Conservation (phyloP, 208 protist species). For the Acanthamoeba royreba region DNA sequence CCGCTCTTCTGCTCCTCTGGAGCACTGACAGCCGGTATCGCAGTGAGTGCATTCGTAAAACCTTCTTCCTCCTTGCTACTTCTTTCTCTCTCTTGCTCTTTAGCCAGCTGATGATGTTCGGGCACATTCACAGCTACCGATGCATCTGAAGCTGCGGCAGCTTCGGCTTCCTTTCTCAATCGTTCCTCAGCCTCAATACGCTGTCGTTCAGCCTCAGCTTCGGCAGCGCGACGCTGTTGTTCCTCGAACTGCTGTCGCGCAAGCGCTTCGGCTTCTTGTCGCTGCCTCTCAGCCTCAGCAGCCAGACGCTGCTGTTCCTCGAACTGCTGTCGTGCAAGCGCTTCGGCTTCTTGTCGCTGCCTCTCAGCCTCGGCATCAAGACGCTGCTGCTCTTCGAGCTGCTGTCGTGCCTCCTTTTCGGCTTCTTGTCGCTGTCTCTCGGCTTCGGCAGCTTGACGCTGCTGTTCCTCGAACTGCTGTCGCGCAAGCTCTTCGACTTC, state of each 20-base stretch:
- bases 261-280: background rate
- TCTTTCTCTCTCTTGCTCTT: background rate
- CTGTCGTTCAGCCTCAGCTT: background rate
- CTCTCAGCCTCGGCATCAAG: background rate
- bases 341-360: background rate
- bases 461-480: background rate
- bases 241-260: no score
- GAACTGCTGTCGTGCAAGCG: background rate
- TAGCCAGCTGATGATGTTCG: background rate
- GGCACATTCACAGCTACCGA: background rate
- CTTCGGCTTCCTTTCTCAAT: background rate
- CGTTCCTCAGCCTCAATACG: no score
- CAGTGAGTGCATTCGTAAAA: background rate
- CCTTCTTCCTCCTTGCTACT: background rate
- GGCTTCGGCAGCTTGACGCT: background rate
- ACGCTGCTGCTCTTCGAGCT: background rate
- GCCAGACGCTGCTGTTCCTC: background rate
- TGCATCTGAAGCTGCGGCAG: background rate
- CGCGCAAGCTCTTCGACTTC: background rate
- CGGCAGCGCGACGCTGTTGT: background rate
- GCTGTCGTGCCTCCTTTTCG: background rate
- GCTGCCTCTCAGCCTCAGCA: background rate
- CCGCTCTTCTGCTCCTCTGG: background rate
- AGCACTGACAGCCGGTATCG: background rate
- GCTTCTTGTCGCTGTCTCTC: background rate